Base-by-base conservation (phyloP, 257 asterid species). In the Craterostigma plantagineum region DNA sequence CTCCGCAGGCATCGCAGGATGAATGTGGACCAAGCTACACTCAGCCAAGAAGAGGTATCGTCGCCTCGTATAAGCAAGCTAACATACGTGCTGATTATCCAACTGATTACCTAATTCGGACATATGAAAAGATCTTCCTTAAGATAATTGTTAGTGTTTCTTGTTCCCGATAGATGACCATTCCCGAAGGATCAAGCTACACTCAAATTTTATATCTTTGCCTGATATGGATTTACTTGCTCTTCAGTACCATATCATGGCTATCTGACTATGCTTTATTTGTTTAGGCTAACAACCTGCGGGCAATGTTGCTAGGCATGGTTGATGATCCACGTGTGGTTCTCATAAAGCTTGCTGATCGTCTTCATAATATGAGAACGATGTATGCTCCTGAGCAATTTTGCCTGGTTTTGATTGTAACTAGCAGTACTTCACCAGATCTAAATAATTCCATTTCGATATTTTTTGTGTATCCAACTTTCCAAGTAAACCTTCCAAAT, bases 301-400 rank as follows among this genome's bases (percentile, higher is more conserved):
- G 97, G 54, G 93, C 73, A 63, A 87, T 87, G 97, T 66, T 87
- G 59, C 69, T 87, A 67, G 95, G 97, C 63, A 87, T 87, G 97
- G 81, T 87, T 42, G 82, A 87, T 57, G 97, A 87, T 76, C 97
- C 97, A 49, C 92, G 97, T 38, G 94, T 79, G 35, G 92, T 87
- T 69, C 97, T 87, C 66, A 72, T 82, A 68, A 87, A 87, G 84
- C 97, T 87, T 61, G 94, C 95, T 30, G 97, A 87, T 52, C 90
- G 97, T 54, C 97, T 87, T 67, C 97, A 87, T 59, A 87, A 87
- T 62, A 76, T 87, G 97, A 76, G 97, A 81, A 87, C 97, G 62
- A 76, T 82, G 97, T 82, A 73, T 49, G 12, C 16, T 18, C 59
- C n/a, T 46, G 12, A 13, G 16, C 36, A 51, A 49, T 52, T 18